A percentile compares a stretch with the other conserved stretches of the same genome.
Evolutionary conservation across 495 filamentous ascomycete species (phyloP).

Genomic region (Talaromyces liani): DNA sequence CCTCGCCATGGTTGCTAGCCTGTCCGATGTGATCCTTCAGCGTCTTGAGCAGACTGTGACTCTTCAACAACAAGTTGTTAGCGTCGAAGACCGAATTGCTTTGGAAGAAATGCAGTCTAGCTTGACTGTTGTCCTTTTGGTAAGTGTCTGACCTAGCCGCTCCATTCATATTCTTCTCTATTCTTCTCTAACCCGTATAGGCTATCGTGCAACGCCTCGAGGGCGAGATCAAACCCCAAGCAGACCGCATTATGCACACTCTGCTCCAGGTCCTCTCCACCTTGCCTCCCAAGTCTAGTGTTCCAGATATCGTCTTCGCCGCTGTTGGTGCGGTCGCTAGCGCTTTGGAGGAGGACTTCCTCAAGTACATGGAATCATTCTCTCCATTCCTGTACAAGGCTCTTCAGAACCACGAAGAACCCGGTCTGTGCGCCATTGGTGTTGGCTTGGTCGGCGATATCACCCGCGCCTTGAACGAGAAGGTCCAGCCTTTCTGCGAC

Average conservation of each 20-base stretch:
- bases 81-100: constrained; percentile 88
- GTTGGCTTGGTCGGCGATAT: constrained; percentile 97
- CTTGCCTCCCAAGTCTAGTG: constrained; percentile 80
- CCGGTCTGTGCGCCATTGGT: constrained; percentile 88
- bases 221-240: constrained; percentile 81
- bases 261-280: constrained; percentile 71
- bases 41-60: constrained; percentile 84
- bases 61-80: constrained; percentile 91
- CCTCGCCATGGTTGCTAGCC: constrained; percentile 66
- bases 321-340: constrained; percentile 79
- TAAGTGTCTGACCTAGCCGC: constrained; percentile 14
- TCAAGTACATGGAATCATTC: constrained; percentile 95
- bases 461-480: constrained; percentile 79
- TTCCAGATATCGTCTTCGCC: constrained; percentile 88
- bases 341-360: constrained; percentile 84
- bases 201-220: constrained; percentile 89
- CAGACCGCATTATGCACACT: constrained; percentile 86
- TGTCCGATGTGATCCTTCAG: constrained; percentile 78
- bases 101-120: constrained; percentile 98
- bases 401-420: constrained; percentile 90
- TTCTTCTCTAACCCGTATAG: constrained; percentile 24
- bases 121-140: constrained; percentile 77
- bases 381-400: constrained; percentile 85
- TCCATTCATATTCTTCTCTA: background rate
- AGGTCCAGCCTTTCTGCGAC: constrained; percentile 90